Evolutionary conservation across 1,284 basidiomycete species (phyloP).

Genomic region (Puccinia hordei): DNA sequence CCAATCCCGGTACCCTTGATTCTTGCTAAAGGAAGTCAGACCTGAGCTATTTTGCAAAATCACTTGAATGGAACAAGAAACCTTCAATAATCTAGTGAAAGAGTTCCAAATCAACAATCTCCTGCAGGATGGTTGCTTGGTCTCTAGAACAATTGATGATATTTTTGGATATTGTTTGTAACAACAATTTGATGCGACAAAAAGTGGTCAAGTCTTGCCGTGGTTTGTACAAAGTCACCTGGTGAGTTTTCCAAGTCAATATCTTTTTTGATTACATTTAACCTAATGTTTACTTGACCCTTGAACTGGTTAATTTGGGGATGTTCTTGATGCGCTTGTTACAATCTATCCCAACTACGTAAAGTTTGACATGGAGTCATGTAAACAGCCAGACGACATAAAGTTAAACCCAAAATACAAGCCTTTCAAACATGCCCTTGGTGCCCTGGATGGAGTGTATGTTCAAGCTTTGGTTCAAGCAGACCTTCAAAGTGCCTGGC

Average conservation of each 20-base stretch:
- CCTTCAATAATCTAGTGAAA: neutral
- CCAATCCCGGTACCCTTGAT: no score
- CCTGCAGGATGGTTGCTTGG: neutral
- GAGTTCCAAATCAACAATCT: neutral
- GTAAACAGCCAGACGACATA: neutral
- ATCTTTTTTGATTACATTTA: neutral
- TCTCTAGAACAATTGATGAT: neutral
- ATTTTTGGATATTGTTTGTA: neutral
- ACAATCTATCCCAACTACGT: neutral
- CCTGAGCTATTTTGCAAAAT: neutral
- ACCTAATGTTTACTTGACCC: neutral
- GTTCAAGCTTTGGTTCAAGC: neutral
- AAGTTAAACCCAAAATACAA: neutral
- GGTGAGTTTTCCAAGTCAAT: neutral
- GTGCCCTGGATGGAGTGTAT: neutral
- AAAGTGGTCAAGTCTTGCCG: neutral
- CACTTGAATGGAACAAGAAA: neutral
- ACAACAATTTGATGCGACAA: conserved; percentile 1
- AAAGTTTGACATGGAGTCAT: neutral
- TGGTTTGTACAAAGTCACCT: neutral
- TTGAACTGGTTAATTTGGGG: neutral
- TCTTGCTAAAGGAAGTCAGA: no score
- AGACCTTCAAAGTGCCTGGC: neutral
- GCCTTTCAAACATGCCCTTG: neutral
- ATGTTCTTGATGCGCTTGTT: neutral